A percentile compares a stretch with the other conserved stretches of the same genome.
Conservation (phyloP, 1,284 basidiomycete species). For the Irpex sp. region DNA sequence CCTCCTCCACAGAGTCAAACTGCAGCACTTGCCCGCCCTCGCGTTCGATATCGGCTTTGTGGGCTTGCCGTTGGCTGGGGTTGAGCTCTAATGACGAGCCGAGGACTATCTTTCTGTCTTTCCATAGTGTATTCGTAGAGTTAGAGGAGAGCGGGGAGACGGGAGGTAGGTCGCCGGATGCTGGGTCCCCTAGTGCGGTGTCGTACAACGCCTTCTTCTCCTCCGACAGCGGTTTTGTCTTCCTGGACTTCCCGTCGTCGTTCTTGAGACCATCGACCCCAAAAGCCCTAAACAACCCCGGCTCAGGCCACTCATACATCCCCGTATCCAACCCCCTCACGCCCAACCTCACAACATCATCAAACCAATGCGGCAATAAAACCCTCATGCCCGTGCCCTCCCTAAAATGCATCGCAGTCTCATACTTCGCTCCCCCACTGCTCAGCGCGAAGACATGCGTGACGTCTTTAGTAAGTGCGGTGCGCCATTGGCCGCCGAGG, state of each 20-base stretch:
- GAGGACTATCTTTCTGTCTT: slow-evolving; percentile 56
- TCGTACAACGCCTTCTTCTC: slow-evolving; percentile 44
- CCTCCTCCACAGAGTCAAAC: slow-evolving; percentile 32
- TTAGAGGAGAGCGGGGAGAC: background rate
- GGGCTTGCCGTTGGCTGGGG: slow-evolving; percentile 43
- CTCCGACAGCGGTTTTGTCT: slow-evolving; percentile 25
- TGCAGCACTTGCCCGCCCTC: slow-evolving; percentile 54
- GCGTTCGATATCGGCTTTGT: slow-evolving; percentile 54
- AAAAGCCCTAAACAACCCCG: slow-evolving; percentile 38
- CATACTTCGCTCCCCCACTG: slow-evolving; percentile 51
- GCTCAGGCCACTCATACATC: slow-evolving; percentile 75
- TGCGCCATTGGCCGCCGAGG: slow-evolving; percentile 81
- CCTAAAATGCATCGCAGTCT: slow-evolving; percentile 58
- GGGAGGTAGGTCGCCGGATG: background rate
- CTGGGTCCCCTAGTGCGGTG: slow-evolving; percentile 27
- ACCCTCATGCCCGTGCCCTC: slow-evolving; percentile 53
- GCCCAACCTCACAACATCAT: slow-evolving; percentile 70
- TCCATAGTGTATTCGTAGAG: slow-evolving; percentile 34
- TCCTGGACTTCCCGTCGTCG: slow-evolving; percentile 17
- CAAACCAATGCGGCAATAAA: slow-evolving; percentile 81
- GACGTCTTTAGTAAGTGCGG: slow-evolving; percentile 75
- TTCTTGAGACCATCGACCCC: slow-evolving; percentile 15
- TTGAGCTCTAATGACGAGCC: slow-evolving; percentile 51
- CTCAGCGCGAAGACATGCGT: slow-evolving; percentile 78
- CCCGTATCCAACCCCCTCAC: slow-evolving; percentile 50